Percentiles rank a stretch among this genome's conserved stretches.
These are phyloP conservation scores for Solanum dulcamara DNA, from an alignment of 257 asterid species.

Conservation along the genomic window DNA sequence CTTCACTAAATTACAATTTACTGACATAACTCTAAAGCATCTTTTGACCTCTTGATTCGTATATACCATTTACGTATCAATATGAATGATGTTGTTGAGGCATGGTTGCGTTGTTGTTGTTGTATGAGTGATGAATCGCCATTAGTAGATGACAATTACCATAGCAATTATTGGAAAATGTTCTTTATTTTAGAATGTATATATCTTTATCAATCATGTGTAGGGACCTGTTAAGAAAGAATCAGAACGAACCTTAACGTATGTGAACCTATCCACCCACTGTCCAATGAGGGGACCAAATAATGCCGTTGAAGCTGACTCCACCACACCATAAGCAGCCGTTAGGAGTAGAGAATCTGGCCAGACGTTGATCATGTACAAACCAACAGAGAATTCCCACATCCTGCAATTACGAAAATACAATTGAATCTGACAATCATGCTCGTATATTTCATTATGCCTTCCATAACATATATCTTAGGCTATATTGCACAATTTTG, in stretches of 20 bases:
- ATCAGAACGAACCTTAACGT: constrained; percentile 34
- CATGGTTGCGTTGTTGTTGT: not conserved
- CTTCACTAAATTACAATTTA: not conserved
- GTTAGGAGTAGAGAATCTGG: constrained; percentile 76
- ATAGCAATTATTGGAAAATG: not conserved
- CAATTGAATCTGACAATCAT: not conserved
- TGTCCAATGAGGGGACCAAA: constrained; percentile 72
- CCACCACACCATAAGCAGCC: constrained; percentile 79
- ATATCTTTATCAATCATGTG: not conserved
- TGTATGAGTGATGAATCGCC: not conserved
- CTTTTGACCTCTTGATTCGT: not conserved
- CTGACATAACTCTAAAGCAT: not conserved
- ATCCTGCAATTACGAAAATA: constrained; percentile 34
- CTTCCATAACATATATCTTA: not conserved
- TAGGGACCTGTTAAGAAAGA: not conserved
- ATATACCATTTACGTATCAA: not conserved
- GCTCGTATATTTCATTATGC: not conserved
- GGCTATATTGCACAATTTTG: not conserved
- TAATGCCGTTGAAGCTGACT: constrained; percentile 61
- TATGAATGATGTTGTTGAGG: not conserved
- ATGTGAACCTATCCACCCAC: constrained; percentile 54
- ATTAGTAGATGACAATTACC: not conserved
- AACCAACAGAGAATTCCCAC: constrained; percentile 96
- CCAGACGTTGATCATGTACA: constrained; percentile 88
- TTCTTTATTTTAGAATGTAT: not conserved